Percentiles rank a stretch among this genome's conserved stretches.
Conservation (phyloP, 352 stramenopile species). For the Pythium volutum region DNA sequence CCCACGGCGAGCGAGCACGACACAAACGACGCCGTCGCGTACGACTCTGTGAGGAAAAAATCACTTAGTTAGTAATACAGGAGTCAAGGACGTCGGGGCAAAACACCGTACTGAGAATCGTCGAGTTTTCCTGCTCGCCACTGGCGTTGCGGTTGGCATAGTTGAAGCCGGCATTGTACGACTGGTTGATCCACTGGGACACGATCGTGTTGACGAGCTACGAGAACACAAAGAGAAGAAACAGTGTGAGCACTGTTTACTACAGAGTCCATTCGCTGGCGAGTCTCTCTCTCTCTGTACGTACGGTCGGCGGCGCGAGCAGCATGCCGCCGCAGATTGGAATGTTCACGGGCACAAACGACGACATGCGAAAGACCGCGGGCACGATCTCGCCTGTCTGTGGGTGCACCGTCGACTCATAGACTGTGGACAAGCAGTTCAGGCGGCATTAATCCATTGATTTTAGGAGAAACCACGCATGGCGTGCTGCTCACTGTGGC, state of each 20-base stretch:
- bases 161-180: constrained; percentile 89
- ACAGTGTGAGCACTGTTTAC: not conserved
- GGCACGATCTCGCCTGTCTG: constrained; percentile 79
- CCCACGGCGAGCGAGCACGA: constrained; percentile 76
- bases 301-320: constrained; percentile 66
- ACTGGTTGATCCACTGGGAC: constrained; percentile 89
- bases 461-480: too few relatives aligned
- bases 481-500: constrained; percentile 34
- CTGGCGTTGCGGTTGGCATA: constrained; percentile 87
- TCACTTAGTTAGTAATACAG: not conserved
- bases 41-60: constrained; percentile 61
- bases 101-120: constrained; percentile 65
- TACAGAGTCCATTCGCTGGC: not conserved
- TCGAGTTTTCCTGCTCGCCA: constrained; percentile 69
- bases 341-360: constrained; percentile 88
- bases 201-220: constrained; percentile 74
- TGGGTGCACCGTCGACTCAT: constrained; percentile 77
- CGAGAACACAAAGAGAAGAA: not conserved
- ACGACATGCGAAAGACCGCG: constrained; percentile 64
- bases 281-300: not conserved
- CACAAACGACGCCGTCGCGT: constrained; percentile 71
- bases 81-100: not conserved
- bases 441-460: not conserved
- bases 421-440: constrained; percentile 30
- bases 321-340: constrained; percentile 86